Base-by-base conservation (phyloP, 257 asterid species). In the Agastache rugosa region DNA sequence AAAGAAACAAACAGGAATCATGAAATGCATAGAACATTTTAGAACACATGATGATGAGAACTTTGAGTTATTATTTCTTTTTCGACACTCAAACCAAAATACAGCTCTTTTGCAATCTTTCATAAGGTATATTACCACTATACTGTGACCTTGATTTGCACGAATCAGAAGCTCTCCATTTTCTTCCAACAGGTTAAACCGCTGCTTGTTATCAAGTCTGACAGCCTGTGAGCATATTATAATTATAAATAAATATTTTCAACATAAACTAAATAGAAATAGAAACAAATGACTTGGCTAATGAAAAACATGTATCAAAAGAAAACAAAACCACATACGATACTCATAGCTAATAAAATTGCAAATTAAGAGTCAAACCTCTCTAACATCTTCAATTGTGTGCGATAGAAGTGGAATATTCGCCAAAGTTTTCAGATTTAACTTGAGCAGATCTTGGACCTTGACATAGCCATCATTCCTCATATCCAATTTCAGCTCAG, bases 131-230 rank as follows among this genome's bases (percentile, higher is more conserved):
- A 60, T 73, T 85, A 92, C 97, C 86, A 31, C 61, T 23, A 87
- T 67, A 35, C 96, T 71, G 86, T 94, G 98, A 51, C 98, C 98
- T 79, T 94, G 97, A 85, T 94, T 94, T 67, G 98, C 97, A 76
- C 96, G 97, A 84, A 94, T 86, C 76, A 87, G 75, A 79, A 92
- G 90, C 80, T 84, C 93, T 71, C 97, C 97, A 42, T 85, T 87
- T 75, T 91, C 97, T 82, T 94, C 98, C 73, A 90, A 29, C 67
- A 94, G 83, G 71, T 89, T 75, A 70, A 94, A 90, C 71, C 98
- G 85, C 80, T 91, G 97, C 83, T 94, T 94, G 78, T 90, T 94
- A 81, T 94, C 98, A 72, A 68, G 85, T 81, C 91, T 86, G 67
- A 94, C 96, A 16, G 92, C 95, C 98, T 91, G 69, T 25, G 47